phyloP scores from a whole-genome alignment of 345 rosid genomes.

The Moricandia moricandioides region DNA sequence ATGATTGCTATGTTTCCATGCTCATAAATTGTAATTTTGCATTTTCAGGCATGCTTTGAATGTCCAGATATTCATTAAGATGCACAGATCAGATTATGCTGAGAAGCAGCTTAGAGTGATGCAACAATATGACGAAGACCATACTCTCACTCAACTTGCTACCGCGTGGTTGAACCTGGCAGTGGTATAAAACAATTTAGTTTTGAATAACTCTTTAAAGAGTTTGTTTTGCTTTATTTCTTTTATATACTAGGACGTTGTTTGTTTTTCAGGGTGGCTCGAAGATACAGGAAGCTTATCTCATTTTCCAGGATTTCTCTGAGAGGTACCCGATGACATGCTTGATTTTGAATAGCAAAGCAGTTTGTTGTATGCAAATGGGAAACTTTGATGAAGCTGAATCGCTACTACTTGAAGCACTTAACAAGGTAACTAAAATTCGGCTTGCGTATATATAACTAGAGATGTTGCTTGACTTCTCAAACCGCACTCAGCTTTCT shows the following conservation, averaged over 20 bases:
- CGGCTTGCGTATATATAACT: background rate
- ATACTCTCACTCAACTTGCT: slow-evolving; percentile 66
- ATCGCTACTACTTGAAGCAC: slow-evolving; percentile 86
- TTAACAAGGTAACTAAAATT: slow-evolving; percentile 64
- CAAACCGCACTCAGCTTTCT: background rate
- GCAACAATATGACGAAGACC: slow-evolving; percentile 97
- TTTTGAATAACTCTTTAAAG: background rate
- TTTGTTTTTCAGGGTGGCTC: slow-evolving; percentile 75
- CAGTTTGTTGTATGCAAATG: slow-evolving; percentile 97
- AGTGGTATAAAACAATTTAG: slow-evolving; percentile 47
- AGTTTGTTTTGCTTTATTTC: background rate
- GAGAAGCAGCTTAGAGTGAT: slow-evolving; percentile 84
- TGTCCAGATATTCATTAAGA: slow-evolving; percentile 90
- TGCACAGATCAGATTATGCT: slow-evolving; percentile 87
- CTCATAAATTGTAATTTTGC: background rate
- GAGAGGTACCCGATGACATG: slow-evolving; percentile 91
- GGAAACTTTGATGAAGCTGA: slow-evolving; percentile 97
- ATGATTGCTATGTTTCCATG: slow-evolving; percentile 1
- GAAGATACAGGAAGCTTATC: slow-evolving; percentile 92
- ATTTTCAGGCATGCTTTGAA: slow-evolving; percentile 82
- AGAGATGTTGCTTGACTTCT: background rate
- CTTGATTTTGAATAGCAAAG: slow-evolving; percentile 87
- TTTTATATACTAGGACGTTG: background rate
- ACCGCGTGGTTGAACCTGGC: slow-evolving; percentile 93
- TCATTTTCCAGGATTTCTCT: slow-evolving; percentile 95